These are phyloP conservation scores for Thalassiosira gravida DNA, from an alignment of 352 stramenopile species.

Conservation along the genomic window DNA sequence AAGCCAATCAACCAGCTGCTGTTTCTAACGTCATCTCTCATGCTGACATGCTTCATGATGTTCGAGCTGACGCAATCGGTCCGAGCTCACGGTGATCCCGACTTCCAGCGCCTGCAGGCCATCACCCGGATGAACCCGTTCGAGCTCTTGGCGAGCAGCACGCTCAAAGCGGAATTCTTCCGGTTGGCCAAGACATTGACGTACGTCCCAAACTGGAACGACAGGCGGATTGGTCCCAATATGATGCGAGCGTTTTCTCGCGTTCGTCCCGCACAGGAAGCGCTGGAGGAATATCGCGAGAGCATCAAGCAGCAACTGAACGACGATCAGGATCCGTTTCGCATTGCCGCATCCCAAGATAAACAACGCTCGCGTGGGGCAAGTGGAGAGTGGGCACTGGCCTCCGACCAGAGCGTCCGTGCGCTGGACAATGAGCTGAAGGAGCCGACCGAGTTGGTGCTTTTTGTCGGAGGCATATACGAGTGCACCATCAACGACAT, in stretches of 20 bases:
- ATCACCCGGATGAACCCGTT: constrained; percentile 25
- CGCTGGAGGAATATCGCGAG: not conserved
- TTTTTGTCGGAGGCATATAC: not conserved
- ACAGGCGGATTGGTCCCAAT: constrained; percentile 7
- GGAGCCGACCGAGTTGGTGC: not conserved
- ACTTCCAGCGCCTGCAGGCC: constrained; percentile 18
- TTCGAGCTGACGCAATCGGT: constrained; percentile 31
- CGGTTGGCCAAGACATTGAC: constrained; percentile 6
- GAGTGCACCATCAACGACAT: not conserved
- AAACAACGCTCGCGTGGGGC: not conserved
- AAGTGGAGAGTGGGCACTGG: not conserved
- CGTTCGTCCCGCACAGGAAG: not conserved
- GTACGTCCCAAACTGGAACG: constrained; percentile 7
- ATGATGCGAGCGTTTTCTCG: constrained; percentile 1
- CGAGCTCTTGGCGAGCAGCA: not conserved
- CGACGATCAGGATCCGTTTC: not conserved
- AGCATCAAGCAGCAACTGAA: not conserved
- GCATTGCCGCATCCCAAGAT: not conserved
- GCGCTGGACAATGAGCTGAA: not conserved
- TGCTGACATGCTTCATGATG: constrained; percentile 28
- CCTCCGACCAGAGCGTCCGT: not conserved
- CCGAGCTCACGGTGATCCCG: constrained; percentile 8
- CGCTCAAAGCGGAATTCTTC: constrained; percentile 5
- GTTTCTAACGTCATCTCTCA: constrained; percentile 15
- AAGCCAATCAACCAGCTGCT: constrained; percentile 11